A percentile compares a stretch with the other conserved stretches of the same genome.
phyloP scores from a whole-genome alignment of 176 grass and related monocot species.

The Avena insularis region DNA sequence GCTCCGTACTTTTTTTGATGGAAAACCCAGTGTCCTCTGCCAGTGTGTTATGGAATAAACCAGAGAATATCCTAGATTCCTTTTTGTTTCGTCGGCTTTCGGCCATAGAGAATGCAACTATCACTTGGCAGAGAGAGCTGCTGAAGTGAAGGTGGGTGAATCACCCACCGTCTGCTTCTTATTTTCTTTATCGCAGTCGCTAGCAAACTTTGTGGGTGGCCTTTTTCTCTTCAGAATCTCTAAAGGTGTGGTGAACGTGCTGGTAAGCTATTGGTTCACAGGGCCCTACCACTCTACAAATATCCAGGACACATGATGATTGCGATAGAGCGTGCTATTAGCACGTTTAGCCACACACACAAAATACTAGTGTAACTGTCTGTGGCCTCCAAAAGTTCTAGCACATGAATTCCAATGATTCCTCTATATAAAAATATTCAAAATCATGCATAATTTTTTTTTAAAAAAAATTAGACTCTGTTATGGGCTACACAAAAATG shows the following conservation, averaged over 20 bases:
- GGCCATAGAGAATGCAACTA: slow-evolving; percentile 21
- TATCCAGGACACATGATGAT: background rate
- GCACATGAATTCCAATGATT: no score
- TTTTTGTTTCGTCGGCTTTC: slow-evolving; percentile 32
- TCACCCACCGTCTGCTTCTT: slow-evolving; percentile 1
- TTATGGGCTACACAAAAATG: no score
- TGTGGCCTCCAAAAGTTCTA: no score
- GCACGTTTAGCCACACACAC: no score
- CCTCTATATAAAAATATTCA: no score
- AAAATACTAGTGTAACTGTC: no score
- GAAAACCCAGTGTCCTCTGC: background rate
- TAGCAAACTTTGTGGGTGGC: slow-evolving; percentile 25
- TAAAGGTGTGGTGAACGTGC: slow-evolving; percentile 36
- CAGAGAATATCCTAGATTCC: slow-evolving; percentile 41
- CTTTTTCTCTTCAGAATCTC: slow-evolving; percentile 21
- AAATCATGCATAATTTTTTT: no score
- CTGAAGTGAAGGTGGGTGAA: no score
- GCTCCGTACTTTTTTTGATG: no score
- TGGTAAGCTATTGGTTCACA: background rate
- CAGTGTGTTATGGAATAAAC: slow-evolving; percentile 46
- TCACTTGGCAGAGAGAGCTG: background rate
- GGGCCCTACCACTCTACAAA: slow-evolving; percentile 13
- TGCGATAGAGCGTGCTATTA: background rate
- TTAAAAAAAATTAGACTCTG: no score
- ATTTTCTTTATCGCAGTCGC: slow-evolving; percentile 21